Base-by-base conservation (phyloP, 2,329 filamentous ascomycete genomes). In the Hypoxylon sp. region DNA sequence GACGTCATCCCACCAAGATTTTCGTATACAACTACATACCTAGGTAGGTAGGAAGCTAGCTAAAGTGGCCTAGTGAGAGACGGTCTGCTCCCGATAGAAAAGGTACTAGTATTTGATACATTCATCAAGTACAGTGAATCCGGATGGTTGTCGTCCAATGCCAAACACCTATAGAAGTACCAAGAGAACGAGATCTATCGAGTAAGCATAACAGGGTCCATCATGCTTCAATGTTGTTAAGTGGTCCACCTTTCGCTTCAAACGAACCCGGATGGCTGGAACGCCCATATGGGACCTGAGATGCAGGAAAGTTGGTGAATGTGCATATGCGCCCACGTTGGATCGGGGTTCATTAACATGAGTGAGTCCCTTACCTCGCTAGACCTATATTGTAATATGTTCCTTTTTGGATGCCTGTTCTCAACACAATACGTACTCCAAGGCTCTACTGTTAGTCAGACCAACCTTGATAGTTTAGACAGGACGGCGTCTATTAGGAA, bases 1-100 rank as follows among this genome's bases (percentile, higher is more conserved):
- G 53, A 70, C 64, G 68, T 70, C 68, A 70, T 70, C 49, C 22
- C 8, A 40, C 31, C 14, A 48, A 33, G 37, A 35, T 22, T 27
- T 27, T 27, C 25, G 20, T 58, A 53, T 68, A 48, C 53, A 68
- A 42, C 58, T 49, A 20, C 20, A 20, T 20, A 20, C 20, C 20
- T 20, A 20, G 20, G 20, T 20, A 20, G 20, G 20, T 20, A 63
- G 60, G 7, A 6, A 25, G 25, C 25, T 42, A 46, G 22, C 31
- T 49, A 54, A 61, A 42, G 14, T 30, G 22, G 17, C 13, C 14
- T n/a, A 48, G 14, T 27, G 20, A 60, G 55, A 35, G 25, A 33
- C 31, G 64, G 60, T 64, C 50, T 46, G 10, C 59, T 31, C 58
- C 11, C 59, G 48, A 50, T 61, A 27, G 25, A 37, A 11, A 55